Base-by-base conservation (phyloP, 176 grass and related monocot species). In the Aegilops sharonensis region DNA sequence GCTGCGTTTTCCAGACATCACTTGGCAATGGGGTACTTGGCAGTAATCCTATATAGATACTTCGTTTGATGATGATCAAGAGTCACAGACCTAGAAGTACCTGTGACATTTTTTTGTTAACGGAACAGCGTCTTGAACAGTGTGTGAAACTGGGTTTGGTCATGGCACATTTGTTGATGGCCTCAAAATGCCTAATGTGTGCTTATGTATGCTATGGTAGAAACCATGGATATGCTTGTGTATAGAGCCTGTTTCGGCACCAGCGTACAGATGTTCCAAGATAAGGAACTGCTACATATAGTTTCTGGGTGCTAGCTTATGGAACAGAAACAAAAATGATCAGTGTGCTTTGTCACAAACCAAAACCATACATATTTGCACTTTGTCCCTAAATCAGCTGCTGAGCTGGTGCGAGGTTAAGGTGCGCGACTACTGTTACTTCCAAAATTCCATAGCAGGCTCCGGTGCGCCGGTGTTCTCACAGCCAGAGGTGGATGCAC, bases 1-100 rank as follows among this genome's bases (percentile, higher is more conserved):
- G 6, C 27, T 13, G 56, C 86, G 66, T 21, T 95, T 90, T 60
- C 78, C 91, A 1, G 65, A 37, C 14, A 83, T 93, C 27, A 83
- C 40, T 79, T 98, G 95, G 89, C 81, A 84, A 34, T 98, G 86
- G 87, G 78, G 78, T 72, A 85, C 63, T 57, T 84, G 81, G 85
- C 79, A 36, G 40, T 78, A 25, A 81, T 86, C 72, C 11, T n/a
- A 56, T 30, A 21, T 86, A 35, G 73, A 67, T 72, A 5, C 48
- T 45, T 35, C 35, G 70, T 17, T 56, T 68, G 7, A 56, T 72
- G 3, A 25, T 35, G 11, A 27, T 14, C 15, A 17, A 57, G 80
- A 34, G 24, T 68, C 12, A 40, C 29, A 32, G 8, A 15, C 29
- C 34, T n/a, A 50, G 4, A 27, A 63, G 36, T 30, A 29, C 45